phyloP scores from a whole-genome alignment of 1,284 basidiomycete species.

The Macrocystidia cucumis region DNA sequence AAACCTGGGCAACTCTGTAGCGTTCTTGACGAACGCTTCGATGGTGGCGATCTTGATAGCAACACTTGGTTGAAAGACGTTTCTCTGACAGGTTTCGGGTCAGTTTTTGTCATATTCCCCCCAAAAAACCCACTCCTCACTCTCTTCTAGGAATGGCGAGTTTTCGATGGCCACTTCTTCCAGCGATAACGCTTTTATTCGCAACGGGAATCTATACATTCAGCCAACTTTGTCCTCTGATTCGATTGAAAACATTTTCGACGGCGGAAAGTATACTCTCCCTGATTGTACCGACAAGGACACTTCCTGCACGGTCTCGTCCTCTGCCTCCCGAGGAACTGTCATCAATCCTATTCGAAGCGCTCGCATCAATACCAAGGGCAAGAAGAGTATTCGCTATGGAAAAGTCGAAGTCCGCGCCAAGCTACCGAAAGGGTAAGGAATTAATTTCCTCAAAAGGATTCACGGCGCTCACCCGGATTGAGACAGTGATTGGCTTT shows the following conservation, averaged over 20 bases:
- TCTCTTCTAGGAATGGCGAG: conserved; percentile 51
- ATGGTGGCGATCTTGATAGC: conserved; percentile 26
- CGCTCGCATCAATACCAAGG: conserved; percentile 67
- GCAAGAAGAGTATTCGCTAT: conserved; percentile 60
- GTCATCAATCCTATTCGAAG: conserved; percentile 74
- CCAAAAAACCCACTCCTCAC: conserved; percentile 3
- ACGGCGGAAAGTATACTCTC: conserved; percentile 22
- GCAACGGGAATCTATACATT: conserved; percentile 69
- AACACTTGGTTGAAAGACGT: conserved; percentile 52
- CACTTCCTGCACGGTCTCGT: conserved; percentile 35
- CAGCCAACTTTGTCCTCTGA: conserved; percentile 73
- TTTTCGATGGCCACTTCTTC: conserved; percentile 78
- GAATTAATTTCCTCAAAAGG: conserved; percentile 5
- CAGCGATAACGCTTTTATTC: conserved; percentile 64
- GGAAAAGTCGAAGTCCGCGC: conserved; percentile 76
- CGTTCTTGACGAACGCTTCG: conserved; percentile 69
- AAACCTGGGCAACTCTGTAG: conserved; percentile 43
- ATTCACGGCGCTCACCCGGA: too few relatives aligned
- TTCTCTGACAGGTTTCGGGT: conserved; percentile 71
- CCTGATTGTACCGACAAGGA: conserved; percentile 31
- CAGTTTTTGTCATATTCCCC: conserved; percentile 11
- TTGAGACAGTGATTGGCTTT: conserved; percentile 44
- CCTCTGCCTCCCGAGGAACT: conserved; percentile 21
- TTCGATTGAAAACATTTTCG: conserved; percentile 26
- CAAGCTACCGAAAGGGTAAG: conserved; percentile 49